Evolutionary conservation across 768 basidiomycete genomes (phyloP), one percentile per base, ranked within the genome.

Genomic region (Myochromella boudieri): DNA sequence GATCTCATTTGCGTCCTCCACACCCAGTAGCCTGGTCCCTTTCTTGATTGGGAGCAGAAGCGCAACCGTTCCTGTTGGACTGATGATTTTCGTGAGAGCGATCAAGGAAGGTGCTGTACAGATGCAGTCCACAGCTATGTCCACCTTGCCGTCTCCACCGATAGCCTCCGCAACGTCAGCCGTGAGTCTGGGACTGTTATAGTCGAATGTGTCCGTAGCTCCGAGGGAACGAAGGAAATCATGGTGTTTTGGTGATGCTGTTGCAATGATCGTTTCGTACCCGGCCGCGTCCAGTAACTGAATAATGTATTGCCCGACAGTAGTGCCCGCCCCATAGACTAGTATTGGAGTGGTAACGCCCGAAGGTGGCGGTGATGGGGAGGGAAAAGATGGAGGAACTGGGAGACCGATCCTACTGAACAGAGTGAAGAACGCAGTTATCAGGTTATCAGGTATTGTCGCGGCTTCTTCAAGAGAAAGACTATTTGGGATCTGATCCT

Each of bases 31-130:
- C 17, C 14, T 59, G 15, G 57, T 60, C 12, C 74, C 72, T 46
- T 69, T 62, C 54, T 80, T 81, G 38, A 78, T 57, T 1, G 78
- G 77, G 37, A 76, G 45, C 21, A 80, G 59, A 14, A 76, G 44
- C 2, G 77, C 77, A 4, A 75, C 61, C 25, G 56, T 69, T 26
- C 69, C 74, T n/a, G 51, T 46, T 4, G 71, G 57, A 37, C 62
- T 63, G 22, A 76, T 59, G 4, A 76, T 56, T 24, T 68, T 59
- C 2, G 69, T 59, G 14, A 80, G 59, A 12, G 57, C 58, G 4
- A 51, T 59, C 44, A 80, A 37, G 0, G 71, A 74, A 3, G 44
- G 44, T 28, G 63, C 59, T 0, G 72, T 54, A 17, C 61, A 53
- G 31, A 72, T 63, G 34, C 62, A 57, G 43, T 72, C 70, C 15